Percentiles rank a stretch among this genome's conserved stretches.
Evolutionary conservation across 148 eudicot genomes (phyloP).

Genomic region (Cornus florida): DNA sequence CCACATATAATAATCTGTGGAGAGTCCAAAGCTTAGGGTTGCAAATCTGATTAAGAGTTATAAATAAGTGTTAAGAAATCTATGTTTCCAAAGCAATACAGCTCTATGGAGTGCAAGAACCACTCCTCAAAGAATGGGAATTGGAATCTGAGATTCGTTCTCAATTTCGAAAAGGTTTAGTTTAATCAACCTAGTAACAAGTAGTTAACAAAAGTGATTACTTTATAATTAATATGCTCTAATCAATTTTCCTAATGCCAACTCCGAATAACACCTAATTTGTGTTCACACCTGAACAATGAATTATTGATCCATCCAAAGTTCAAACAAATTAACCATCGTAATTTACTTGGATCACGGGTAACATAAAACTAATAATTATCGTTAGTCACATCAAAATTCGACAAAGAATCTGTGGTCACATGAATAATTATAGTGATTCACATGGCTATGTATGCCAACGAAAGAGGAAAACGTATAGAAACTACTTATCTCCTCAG

Average conservation of each 20-base stretch:
- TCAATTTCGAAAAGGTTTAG: conserved; percentile 5
- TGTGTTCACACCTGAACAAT: not conserved
- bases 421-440: not conserved
- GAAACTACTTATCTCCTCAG: no score
- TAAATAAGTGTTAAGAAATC: not conserved
- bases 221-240: not conserved
- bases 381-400: not conserved
- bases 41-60: no score
- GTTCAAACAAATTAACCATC: not conserved
- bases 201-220: not conserved
- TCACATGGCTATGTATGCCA: no score
- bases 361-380: not conserved
- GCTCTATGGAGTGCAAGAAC: not conserved
- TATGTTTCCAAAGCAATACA: conserved; percentile 1
- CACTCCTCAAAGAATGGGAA: not conserved
- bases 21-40: no score
- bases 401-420: not conserved
- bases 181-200: not conserved
- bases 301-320: not conserved
- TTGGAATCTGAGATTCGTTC: conserved; percentile 1
- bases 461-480: no score
- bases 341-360: not conserved
- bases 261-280: not conserved
- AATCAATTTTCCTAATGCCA: no score
- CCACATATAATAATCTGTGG: no score